A percentile compares a stretch with the other conserved stretches of the same genome.
Conservation (phyloP, 176 grass and related monocot species). For the Carex pumila region DNA sequence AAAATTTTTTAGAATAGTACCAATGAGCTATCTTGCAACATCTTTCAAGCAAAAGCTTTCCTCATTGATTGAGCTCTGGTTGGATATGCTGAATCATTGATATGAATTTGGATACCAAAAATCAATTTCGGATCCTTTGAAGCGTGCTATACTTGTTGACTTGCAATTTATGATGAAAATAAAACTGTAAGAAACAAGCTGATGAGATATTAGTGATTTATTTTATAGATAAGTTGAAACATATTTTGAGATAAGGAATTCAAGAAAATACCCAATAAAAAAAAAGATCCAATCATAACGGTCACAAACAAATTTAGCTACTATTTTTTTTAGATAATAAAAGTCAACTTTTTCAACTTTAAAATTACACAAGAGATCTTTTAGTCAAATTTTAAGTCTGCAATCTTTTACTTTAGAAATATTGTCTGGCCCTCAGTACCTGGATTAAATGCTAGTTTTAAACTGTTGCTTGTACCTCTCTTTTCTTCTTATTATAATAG, state of each 20-base stretch:
- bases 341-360: too few species aligned
- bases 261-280: not conserved
- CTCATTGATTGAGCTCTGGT: not conserved
- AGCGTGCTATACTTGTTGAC: not conserved
- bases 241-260: not conserved
- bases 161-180: not conserved
- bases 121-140: not conserved
- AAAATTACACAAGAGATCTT: too few species aligned
- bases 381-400: too few species aligned
- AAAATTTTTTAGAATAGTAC: too few species aligned
- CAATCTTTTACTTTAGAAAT: too few species aligned
- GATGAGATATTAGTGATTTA: not conserved
- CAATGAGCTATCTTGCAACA: too few species aligned
- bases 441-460: too few species aligned
- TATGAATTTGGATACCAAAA: not conserved
- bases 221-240: not conserved
- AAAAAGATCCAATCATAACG: not conserved
- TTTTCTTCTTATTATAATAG: not conserved
- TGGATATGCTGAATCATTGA: not conserved
- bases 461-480: too few species aligned
- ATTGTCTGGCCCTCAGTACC: too few species aligned
- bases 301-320: not conserved
- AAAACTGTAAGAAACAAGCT: not conserved
- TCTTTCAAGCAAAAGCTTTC: too few species aligned
- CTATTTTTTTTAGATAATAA: too few species aligned